Base-by-base conservation (phyloP, 1,139 yeast genomes). In the Geotrichum bryndzae region DNA sequence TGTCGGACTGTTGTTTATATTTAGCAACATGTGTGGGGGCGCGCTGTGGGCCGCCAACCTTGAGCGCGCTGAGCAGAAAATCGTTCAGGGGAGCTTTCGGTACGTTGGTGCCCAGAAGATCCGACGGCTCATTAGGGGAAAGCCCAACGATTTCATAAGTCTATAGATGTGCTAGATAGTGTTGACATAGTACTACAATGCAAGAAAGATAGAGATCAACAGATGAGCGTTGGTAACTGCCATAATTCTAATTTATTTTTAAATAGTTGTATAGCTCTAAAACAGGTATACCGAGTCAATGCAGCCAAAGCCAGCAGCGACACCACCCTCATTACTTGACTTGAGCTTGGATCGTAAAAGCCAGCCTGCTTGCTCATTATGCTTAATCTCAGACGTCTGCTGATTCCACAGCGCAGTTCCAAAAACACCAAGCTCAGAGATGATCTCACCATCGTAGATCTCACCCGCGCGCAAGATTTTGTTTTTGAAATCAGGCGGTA, bases 281-380 rank as follows among this genome's bases (percentile, higher is more conserved):
- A 69, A 70, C 27, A 80, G 68, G 50, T 77, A 76, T 46, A 84
- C 78, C 69, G 92, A 88, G 74, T 94, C 99, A 59, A 94, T 90
- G 74, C 97, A 91, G 11, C 98, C 99, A 76, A 89, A 94, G 0
- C 99, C 99, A 15, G 99, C 98, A 38, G 98, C 98, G 45, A 94
- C 97, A 50, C 99, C 99, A 57, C 99, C 99, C 77, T 94, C 99
- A 74, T 94, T 86, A 61, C 96, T 88, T 2, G 87, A 79, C 67
- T 90, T 87, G 63, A 91, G 84, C 74, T 94, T 94, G 2, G 97
- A 90, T 75, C 99, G 84, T 68, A 94, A 78, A 66, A 94, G 80
- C 84, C 90, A 90, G 5, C 97, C 98, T 1, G 91, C 84, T 67
- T 83, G 82, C 53, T 84, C 83, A 72, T 94, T 94, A 27, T 58